phyloP scores from a whole-genome alignment of 306 rosid species.

The Hylodesmum podocarpum region DNA sequence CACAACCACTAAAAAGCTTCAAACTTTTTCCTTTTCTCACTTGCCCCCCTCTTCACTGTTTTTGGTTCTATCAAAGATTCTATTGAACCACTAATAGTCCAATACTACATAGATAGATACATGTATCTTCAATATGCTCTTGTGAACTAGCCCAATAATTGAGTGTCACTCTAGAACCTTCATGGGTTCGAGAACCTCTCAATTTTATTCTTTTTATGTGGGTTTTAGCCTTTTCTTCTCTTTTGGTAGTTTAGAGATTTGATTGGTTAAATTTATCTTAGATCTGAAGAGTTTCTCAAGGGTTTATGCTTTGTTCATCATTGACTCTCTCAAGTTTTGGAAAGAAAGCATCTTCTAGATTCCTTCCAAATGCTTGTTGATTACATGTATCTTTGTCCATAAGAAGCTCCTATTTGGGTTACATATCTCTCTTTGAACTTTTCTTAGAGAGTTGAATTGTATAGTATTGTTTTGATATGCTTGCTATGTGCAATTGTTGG shows the following conservation, averaged over 20 bases:
- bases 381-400: constrained; percentile 41
- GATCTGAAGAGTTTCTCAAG: constrained; percentile 46
- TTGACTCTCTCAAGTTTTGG: constrained; percentile 31
- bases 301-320: constrained; percentile 43
- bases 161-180: neutral
- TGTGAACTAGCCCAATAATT: constrained; percentile 14
- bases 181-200: neutral
- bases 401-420: constrained; percentile 10
- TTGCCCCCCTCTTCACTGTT: constrained; percentile 17
- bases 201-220: constrained; percentile 41
- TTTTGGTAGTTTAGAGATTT: neutral
- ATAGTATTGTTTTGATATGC: neutral
- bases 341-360: constrained; percentile 46
- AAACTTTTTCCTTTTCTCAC: neutral
- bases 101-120: neutral
- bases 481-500: constrained; percentile 30
- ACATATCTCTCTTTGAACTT: constrained; percentile 49
- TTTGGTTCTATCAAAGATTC: neutral
- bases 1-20: neutral
- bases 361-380: constrained; percentile 36
- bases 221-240: constrained; percentile 21
- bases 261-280: constrained; percentile 25
- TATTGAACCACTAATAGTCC: neutral
- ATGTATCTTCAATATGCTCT: constrained; percentile 11
- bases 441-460: constrained; percentile 12